phyloP scores from a whole-genome alignment of 805 yeast genomes.

The Candida ipomoeae region DNA sequence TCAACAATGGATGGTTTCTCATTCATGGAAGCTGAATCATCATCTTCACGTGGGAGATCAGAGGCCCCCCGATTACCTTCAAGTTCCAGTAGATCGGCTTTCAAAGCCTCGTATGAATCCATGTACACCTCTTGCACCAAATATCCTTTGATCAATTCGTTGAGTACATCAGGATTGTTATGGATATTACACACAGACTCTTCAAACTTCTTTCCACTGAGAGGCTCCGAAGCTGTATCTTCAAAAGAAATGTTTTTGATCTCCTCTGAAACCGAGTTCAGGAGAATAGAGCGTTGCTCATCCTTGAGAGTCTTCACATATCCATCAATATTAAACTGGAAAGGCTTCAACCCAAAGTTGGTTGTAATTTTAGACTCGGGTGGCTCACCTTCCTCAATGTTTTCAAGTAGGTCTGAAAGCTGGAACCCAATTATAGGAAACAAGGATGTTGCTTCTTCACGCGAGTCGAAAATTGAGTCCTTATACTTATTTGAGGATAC shows the following conservation, averaged over 20 bases:
- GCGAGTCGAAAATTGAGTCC: conserved; percentile 30
- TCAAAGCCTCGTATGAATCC: conserved; percentile 32
- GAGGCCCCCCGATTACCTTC: conserved; percentile 9
- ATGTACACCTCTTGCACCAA: conserved; percentile 37
- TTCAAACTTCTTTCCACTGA: conserved; percentile 14
- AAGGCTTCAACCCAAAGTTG: conserved; percentile 56
- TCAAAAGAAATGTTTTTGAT: background rate
- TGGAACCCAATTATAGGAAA: conserved; percentile 19
- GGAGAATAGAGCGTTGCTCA: conserved; percentile 5
- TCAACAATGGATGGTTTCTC: background rate
- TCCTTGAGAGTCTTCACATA: conserved; percentile 47
- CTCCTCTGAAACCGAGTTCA: conserved; percentile 8
- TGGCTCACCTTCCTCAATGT: conserved; percentile 5
- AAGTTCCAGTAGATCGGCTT: conserved; percentile 27
- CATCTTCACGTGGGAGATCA: background rate
- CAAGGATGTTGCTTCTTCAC: conserved; percentile 9
- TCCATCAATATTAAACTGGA: conserved; percentile 56
- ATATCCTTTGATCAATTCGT: conserved; percentile 35
- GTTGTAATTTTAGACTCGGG: conserved; percentile 33
- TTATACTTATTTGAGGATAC: conserved; percentile 32
- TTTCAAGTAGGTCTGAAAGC: conserved; percentile 7
- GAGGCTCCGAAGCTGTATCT: background rate
- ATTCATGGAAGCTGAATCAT: background rate
- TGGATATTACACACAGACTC: conserved; percentile 21
- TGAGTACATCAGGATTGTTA: conserved; percentile 26